phyloP scores from a whole-genome alignment of 139 green algal species.

The Coccomyxa sp. region DNA sequence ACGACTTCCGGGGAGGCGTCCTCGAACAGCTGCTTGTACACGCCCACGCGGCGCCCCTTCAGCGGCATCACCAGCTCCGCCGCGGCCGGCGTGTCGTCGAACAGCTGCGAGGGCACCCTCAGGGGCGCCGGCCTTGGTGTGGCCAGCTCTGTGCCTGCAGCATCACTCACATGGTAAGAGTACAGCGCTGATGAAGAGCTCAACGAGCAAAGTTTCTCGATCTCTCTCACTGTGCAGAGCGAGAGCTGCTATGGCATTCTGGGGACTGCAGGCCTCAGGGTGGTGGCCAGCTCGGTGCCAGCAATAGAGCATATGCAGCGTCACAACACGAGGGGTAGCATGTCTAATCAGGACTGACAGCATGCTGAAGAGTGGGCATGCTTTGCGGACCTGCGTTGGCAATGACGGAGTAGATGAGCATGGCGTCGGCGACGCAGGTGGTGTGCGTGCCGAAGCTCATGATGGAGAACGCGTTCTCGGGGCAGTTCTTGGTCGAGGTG shows the following conservation, averaged over 20 bases:
- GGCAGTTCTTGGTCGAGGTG: not conserved
- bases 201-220: no score
- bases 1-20: slow-evolving; percentile 55
- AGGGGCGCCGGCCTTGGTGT: slow-evolving; percentile 4
- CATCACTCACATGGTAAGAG: not conserved
- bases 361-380: no score
- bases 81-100: not conserved
- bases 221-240: no score
- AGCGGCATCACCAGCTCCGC: slow-evolving; percentile 20
- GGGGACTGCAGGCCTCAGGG: no score
- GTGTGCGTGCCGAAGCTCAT: slow-evolving; percentile 40
- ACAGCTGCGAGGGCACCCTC: slow-evolving; percentile 20
- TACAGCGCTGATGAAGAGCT: no score
- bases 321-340: no score
- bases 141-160: not conserved
- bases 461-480: slow-evolving; percentile 27
- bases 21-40: slow-evolving; percentile 59
- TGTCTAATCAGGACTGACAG: no score
- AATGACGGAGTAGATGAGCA: slow-evolving; percentile 51
- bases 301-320: no score
- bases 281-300: no score
- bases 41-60: slow-evolving; percentile 33
- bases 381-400: slow-evolving; percentile 28
- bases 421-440: slow-evolving; percentile 37
- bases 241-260: no score